Conservation (phyloP, 1,284 basidiomycete genomes). For the Cryptococcus maquisensis region DNA sequence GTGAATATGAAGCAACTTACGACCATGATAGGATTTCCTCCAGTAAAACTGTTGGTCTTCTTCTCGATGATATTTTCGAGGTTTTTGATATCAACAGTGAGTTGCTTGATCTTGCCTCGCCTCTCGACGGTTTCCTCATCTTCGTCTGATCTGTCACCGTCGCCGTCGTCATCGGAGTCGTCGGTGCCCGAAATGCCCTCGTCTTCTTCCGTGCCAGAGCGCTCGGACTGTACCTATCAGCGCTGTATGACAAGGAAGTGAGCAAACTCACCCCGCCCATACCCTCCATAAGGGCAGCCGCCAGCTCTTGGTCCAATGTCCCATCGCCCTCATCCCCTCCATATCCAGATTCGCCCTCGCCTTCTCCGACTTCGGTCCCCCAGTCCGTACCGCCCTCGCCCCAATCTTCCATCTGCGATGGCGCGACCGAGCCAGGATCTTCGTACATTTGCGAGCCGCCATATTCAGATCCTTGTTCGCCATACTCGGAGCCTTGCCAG, state of each 20-base stretch:
- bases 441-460: constrained; percentile 60
- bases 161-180: constrained; percentile 62
- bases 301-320: constrained; percentile 31
- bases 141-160: constrained; percentile 60
- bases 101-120: constrained; percentile 62
- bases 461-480: constrained; percentile 59
- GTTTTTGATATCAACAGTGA: constrained; percentile 85
- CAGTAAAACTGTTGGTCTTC: constrained; percentile 75
- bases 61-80: constrained; percentile 84
- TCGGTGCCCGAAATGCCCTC: constrained; percentile 58
- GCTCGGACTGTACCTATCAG: constrained; percentile 17
- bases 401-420: constrained; percentile 26
- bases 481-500: constrained; percentile 47
- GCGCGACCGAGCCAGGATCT: constrained; percentile 36
- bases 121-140: constrained; percentile 57
- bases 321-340: constrained; percentile 31
- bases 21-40: constrained; percentile 82
- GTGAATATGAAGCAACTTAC: constrained; percentile 18
- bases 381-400: constrained; percentile 45
- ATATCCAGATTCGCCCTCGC: constrained; percentile 37
- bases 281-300: constrained; percentile 34
- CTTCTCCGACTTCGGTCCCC: constrained; percentile 50
- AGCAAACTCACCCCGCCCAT: constrained; percentile 22
- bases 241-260: not conserved
- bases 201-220: constrained; percentile 51